Percentiles rank a stretch among this genome's conserved stretches.
Conservation (phyloP, 2,329 filamentous ascomycete genomes). For the Microcera coccophila region DNA sequence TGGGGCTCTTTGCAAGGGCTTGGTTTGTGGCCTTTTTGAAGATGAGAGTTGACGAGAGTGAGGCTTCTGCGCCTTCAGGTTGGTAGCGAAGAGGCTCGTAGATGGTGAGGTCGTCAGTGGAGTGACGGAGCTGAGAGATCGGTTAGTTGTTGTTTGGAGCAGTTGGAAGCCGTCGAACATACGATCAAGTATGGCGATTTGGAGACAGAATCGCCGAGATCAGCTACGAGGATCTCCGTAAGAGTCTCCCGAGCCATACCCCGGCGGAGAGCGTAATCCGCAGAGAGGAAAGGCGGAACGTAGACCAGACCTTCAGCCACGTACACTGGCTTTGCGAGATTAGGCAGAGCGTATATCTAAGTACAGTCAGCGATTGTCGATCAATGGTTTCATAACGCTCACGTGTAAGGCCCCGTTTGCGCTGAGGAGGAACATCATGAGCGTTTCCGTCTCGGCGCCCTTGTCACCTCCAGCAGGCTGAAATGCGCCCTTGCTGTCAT, state of each 20-base stretch:
- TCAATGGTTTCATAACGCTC: conserved; percentile 30
- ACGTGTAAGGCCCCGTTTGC: conserved; percentile 71
- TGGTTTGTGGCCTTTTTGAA: conserved; percentile 75
- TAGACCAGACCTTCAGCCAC: conserved; percentile 72
- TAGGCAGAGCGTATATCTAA: conserved; percentile 74
- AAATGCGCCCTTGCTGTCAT: conserved; percentile 59
- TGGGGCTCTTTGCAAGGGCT: conserved; percentile 56
- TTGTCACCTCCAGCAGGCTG: conserved; percentile 38
- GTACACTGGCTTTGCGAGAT: conserved; percentile 68
- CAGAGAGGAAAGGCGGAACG: conserved; percentile 70
- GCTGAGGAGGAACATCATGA: conserved; percentile 73
- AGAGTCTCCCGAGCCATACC: conserved; percentile 69
- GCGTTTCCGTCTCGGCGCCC: conserved; percentile 39
- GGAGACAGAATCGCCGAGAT: conserved; percentile 72
- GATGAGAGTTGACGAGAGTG: conserved; percentile 56
- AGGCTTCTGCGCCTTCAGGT: conserved; percentile 32
- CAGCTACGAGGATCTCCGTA: conserved; percentile 75
- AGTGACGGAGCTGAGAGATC: conserved; percentile 62
- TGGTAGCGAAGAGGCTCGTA: conserved; percentile 72
- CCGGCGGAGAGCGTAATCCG: conserved; percentile 65
- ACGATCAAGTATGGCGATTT: conserved; percentile 79
- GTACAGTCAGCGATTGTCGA: conserved; percentile 3
- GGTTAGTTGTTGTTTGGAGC: conserved; percentile 2
- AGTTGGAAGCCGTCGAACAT: conserved; percentile 32
- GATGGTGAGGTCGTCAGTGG: conserved; percentile 76